Base-by-base conservation (phyloP, 2,329 filamentous ascomycete species). In the Calonectria naviculata region DNA sequence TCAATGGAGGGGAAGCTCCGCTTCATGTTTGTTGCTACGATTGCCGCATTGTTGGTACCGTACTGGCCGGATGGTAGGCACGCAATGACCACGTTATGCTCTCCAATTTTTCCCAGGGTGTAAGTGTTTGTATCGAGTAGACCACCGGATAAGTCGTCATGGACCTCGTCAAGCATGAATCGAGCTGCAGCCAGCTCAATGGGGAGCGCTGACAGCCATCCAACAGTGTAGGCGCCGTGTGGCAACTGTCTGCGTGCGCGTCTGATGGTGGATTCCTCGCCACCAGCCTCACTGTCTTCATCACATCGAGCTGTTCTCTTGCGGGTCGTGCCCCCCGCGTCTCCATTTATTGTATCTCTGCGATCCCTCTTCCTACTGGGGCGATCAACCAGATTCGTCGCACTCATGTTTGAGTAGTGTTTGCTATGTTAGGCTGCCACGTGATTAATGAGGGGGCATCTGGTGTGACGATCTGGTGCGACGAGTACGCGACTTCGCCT, bases 51-150 rank as follows among this genome's bases (percentile, higher is more conserved):
- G 42, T 28, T 49, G 17, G 29, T 67, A 19, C 65, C 65, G 15
- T 44, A 36, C 17, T 19, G 24, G 3, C 42, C 54, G 6, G 10
- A 13, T 3, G 65, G 65, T 3, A 67, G 65, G 31, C 65, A 49
- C 19, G 52, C 65, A 17, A 67, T 60, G n/a, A 67, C 65, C 5
- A 67, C 41, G n/a, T 67, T 61, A 17, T 67, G 65, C 1, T 10
- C 5, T 19, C 54, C 19, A 26, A 67, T 60, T 5, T 24, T 42
- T 3, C 65, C 65, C 54, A 67, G 21, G 4, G 54, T 36, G 28
- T 67, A 67, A 31, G 29, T 67, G 42, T 67, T 61, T n/a, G 19
- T 56, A 31, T 67, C 54, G 15, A 12, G 3, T 1, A 1, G 10
- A 15, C 31, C 34, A 13, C 28, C 8, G n/a, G 5, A 19, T 21